Evolutionary conservation across 768 basidiomycete species (phyloP).

Genomic region (Tylopilus rubrobrunneus): DNA sequence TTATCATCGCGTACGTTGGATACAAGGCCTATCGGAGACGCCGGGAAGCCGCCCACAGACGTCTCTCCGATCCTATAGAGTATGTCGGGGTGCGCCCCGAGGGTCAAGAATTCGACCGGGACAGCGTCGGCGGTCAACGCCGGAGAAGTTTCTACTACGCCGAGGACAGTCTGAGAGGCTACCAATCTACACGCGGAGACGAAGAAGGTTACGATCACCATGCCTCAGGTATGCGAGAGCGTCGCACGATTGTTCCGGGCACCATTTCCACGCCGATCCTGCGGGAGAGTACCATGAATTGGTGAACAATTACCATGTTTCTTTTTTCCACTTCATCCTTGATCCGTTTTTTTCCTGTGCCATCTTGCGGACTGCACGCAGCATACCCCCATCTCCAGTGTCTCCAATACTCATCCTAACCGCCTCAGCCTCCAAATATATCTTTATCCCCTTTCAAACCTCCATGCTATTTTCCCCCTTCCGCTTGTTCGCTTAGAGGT

Average conservation of each 20-base stretch:
- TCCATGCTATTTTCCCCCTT: background rate
- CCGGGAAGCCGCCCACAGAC: constrained; percentile 64
- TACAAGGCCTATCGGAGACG: constrained; percentile 65
- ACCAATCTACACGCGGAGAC: constrained; percentile 36
- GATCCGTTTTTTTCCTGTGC: background rate
- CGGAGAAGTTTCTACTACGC: constrained; percentile 83
- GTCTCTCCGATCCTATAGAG: constrained; percentile 47
- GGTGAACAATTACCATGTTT: constrained; percentile 41
- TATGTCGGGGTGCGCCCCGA: constrained; percentile 48
- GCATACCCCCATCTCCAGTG: constrained; percentile 12
- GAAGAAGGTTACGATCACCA: constrained; percentile 37
- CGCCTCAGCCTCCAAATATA: background rate
- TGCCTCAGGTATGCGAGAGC: constrained; percentile 45
- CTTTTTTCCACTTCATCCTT: background rate
- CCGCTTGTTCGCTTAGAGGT: background rate
- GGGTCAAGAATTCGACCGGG: constrained; percentile 75
- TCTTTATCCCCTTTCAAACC: constrained; percentile 8
- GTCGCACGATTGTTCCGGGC: constrained; percentile 54
- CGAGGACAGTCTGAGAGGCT: constrained; percentile 74
- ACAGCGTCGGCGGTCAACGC: constrained; percentile 68
- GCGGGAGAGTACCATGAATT: constrained; percentile 81
- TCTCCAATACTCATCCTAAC: background rate
- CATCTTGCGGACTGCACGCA: constrained; percentile 9
- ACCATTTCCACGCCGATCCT: constrained; percentile 75
- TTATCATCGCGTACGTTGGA: constrained; percentile 69